These are phyloP conservation scores for Cucurbita maxima DNA, from an alignment of 306 rosid genomes.

Conservation along the genomic window DNA sequence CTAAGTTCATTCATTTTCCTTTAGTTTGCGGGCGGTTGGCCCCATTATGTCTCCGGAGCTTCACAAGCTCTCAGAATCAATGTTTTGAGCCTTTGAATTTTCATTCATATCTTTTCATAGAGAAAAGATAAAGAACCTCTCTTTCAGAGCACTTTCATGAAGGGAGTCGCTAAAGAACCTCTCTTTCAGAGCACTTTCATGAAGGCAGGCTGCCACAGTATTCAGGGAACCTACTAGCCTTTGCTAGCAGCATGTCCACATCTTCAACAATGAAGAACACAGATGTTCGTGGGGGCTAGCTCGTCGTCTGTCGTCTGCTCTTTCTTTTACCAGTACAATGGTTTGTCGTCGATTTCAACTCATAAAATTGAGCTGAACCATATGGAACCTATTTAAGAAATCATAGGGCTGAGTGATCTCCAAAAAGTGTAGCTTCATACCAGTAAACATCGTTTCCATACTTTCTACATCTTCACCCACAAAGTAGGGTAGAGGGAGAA, in stretches of 20 bases:
- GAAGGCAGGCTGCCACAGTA: background rate
- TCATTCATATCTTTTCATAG: background rate
- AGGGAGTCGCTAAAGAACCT: background rate
- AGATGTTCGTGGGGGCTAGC: background rate
- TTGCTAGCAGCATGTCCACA: background rate
- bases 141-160: background rate
- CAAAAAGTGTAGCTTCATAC: background rate
- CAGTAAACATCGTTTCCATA: background rate
- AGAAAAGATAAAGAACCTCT: background rate
- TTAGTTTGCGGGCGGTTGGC: background rate
- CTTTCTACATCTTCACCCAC: background rate
- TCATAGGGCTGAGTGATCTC: background rate
- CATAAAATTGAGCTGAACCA: background rate
- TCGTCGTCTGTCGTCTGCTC: background rate
- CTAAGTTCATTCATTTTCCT: background rate
- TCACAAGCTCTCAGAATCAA: background rate
- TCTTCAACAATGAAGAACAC: background rate
- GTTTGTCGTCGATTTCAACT: background rate
- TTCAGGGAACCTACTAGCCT: background rate
- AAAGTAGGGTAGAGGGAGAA: background rate
- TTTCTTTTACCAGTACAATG: background rate
- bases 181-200: background rate
- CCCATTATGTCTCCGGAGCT: background rate
- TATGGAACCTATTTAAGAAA: constrained; percentile 8
- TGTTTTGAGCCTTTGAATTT: background rate